A percentile compares a stretch with the other conserved stretches of the same genome.
These are phyloP conservation scores for Phragmites australis DNA, from an alignment of 176 grass and related monocot genomes.

Conservation along the genomic window DNA sequence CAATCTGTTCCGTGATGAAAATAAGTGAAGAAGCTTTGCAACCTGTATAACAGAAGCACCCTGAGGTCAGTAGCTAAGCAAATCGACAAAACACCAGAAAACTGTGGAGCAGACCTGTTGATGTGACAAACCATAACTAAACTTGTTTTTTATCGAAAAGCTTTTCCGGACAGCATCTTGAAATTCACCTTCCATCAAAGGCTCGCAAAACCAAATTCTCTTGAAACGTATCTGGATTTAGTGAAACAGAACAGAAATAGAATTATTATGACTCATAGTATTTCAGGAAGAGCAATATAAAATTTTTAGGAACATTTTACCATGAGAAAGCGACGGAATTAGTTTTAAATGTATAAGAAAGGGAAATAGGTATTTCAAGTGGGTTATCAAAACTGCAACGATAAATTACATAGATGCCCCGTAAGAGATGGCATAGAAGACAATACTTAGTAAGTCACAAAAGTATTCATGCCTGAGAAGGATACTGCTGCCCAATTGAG, in stretches of 20 bases:
- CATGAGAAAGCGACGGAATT: not conserved
- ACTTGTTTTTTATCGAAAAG: constrained; percentile 31
- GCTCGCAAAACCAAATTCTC: constrained; percentile 65
- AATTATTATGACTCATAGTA: constrained; percentile 12
- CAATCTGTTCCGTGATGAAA: constrained; percentile 55
- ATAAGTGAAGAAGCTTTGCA: constrained; percentile 54
- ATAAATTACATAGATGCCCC: not conserved
- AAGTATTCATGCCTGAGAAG: constrained; percentile 50
- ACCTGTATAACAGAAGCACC: constrained; percentile 50
- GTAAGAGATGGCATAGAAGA: constrained; percentile 1
- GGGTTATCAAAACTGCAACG: not conserved
- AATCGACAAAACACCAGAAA: constrained; percentile 17
- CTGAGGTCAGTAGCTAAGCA: constrained; percentile 31
- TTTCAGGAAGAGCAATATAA: not conserved
- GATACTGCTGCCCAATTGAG: constrained; percentile 39
- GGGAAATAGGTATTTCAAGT: not conserved
- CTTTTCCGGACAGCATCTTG: constrained; percentile 31
- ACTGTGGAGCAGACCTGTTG: constrained; percentile 48
- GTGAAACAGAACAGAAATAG: not conserved
- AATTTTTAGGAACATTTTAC: not conserved
- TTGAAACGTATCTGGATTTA: constrained; percentile 57
- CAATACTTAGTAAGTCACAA: constrained; percentile 4
- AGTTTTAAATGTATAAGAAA: constrained; percentile 1
- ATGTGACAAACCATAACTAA: constrained; percentile 43
- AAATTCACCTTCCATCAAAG: constrained; percentile 50